Conservation (phyloP, 2,329 filamentous ascomycete genomes). For the Trichoderma oligosporum region DNA sequence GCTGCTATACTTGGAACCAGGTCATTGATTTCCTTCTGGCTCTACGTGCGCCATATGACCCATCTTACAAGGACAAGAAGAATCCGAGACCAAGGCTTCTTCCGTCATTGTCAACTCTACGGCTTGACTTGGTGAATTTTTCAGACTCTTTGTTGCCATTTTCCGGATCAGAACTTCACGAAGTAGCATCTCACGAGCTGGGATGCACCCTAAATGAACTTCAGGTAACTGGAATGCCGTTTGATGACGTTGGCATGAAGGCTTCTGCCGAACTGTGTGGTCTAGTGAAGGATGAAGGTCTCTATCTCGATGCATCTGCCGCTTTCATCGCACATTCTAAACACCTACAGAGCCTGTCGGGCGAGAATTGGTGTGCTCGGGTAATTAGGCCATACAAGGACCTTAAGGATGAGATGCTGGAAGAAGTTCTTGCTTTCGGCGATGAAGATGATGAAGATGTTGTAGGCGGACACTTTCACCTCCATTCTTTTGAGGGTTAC, state of each 20-base stretch:
- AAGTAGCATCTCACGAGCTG: constrained; percentile 51
- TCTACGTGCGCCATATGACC: constrained; percentile 49
- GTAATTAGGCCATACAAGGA: constrained; percentile 45
- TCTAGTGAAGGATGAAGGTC: constrained; percentile 51
- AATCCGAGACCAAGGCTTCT: constrained; percentile 42
- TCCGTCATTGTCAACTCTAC: constrained; percentile 45
- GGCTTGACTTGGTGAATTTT: constrained; percentile 55
- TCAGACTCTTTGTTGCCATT: constrained; percentile 43
- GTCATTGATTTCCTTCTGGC: constrained; percentile 51
- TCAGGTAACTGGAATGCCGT: constrained; percentile 49
- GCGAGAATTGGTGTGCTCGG: constrained; percentile 39
- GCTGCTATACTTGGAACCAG: constrained; percentile 53
- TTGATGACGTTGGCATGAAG: constrained; percentile 46
- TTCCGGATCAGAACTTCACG: constrained; percentile 47
- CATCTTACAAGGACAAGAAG: constrained; percentile 35
- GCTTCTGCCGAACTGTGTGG: constrained; percentile 47
- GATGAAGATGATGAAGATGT: constrained; percentile 26
- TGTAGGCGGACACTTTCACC: constrained; percentile 31
- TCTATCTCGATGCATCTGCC: constrained; percentile 46
- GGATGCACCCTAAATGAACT: constrained; percentile 52
- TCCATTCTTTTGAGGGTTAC: constrained; percentile 22
- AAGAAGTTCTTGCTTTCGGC: constrained; percentile 24
- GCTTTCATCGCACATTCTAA: constrained; percentile 42
- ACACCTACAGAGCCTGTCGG: constrained; percentile 39
- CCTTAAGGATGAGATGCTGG: constrained; percentile 26